A percentile compares a stretch with the other conserved stretches of the same genome.
These are phyloP conservation scores for Agrocybe praecox DNA, from an alignment of 768 basidiomycete species.

Conservation along the genomic window DNA sequence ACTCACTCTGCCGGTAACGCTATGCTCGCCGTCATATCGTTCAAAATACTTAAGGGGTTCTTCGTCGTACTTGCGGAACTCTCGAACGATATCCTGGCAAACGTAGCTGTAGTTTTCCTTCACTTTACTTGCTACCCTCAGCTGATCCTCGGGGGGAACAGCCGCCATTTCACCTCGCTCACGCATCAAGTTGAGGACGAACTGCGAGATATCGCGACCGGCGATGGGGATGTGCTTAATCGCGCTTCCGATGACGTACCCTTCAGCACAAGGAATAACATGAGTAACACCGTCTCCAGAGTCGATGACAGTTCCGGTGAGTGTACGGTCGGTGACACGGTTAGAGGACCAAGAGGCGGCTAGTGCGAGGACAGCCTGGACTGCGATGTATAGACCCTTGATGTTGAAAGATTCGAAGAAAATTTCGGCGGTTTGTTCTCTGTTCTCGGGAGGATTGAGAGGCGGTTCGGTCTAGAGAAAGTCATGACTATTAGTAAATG, in stretches of 20 bases:
- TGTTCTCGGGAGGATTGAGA: slow-evolving; percentile 96
- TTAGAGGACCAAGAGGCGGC: slow-evolving; percentile 97
- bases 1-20: slow-evolving; percentile 86
- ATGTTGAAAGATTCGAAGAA: slow-evolving; percentile 99
- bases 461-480: slow-evolving; percentile 93
- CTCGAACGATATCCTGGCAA: slow-evolving; percentile 98
- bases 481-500: not conserved
- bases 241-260: slow-evolving; percentile 97
- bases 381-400: slow-evolving; percentile 97
- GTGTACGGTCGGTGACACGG: slow-evolving; percentile 84
- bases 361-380: slow-evolving; percentile 97
- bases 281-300: slow-evolving; percentile 99
- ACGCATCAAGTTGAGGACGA: slow-evolving; percentile 93
- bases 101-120: slow-evolving; percentile 99
- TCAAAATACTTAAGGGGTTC: slow-evolving; percentile 96
- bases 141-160: slow-evolving; percentile 96
- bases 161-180: slow-evolving; percentile 89
- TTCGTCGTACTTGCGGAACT: slow-evolving; percentile 97
- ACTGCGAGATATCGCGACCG: slow-evolving; percentile 95
- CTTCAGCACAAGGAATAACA: slow-evolving; percentile 94
- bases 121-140: slow-evolving; percentile 88
- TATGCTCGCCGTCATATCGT: slow-evolving; percentile 91
- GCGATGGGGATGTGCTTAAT: slow-evolving; percentile 99
- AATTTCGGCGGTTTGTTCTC: slow-evolving; percentile 99
- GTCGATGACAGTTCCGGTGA: slow-evolving; percentile 98